A percentile compares a stretch with the other conserved stretches of the same genome.
Evolutionary conservation across 1,284 basidiomycete species (phyloP).

Genomic region (Ceratobasidium sp.): DNA sequence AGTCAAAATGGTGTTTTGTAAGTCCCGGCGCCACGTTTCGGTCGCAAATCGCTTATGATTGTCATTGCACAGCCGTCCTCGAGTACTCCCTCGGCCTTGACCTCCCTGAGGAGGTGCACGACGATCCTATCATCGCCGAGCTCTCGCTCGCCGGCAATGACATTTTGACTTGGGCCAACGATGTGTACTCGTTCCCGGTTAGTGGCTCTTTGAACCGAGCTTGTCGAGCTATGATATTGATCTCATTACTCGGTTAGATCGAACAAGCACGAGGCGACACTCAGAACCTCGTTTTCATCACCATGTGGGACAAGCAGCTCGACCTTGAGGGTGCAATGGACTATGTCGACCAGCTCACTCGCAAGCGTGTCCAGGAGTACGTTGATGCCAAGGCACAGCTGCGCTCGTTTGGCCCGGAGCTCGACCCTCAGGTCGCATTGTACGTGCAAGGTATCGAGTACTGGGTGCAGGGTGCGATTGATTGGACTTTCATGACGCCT

Average conservation of each 20-base stretch:
- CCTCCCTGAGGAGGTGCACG: slow-evolving; percentile 49
- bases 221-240: slow-evolving; percentile 31
- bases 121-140: slow-evolving; percentile 46
- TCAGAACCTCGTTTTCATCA: slow-evolving; percentile 65
- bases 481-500: slow-evolving; percentile 60
- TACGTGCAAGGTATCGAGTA: slow-evolving; percentile 63
- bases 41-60: neutral
- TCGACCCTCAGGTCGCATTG: slow-evolving; percentile 59
- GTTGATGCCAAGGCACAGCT: slow-evolving; percentile 57
- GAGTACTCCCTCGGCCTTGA: slow-evolving; percentile 49
- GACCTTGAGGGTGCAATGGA: slow-evolving; percentile 63
- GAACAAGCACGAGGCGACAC: slow-evolving; percentile 67
- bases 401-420: slow-evolving; percentile 62
- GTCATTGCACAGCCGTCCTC: slow-evolving; percentile 54
- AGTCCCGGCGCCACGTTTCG: slow-evolving; percentile 37
- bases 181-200: slow-evolving; percentile 50
- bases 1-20: slow-evolving; percentile 64
- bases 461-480: slow-evolving; percentile 64
- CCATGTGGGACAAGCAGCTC: slow-evolving; percentile 62
- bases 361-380: slow-evolving; percentile 61
- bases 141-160: slow-evolving; percentile 48
- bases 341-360: slow-evolving; percentile 62
- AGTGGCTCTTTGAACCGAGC: slow-evolving; percentile 22
- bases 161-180: slow-evolving; percentile 50
- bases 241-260: slow-evolving; percentile 44